phyloP scores from a whole-genome alignment of 495 filamentous ascomycete species.

The Stereocaulon alpinum region DNA sequence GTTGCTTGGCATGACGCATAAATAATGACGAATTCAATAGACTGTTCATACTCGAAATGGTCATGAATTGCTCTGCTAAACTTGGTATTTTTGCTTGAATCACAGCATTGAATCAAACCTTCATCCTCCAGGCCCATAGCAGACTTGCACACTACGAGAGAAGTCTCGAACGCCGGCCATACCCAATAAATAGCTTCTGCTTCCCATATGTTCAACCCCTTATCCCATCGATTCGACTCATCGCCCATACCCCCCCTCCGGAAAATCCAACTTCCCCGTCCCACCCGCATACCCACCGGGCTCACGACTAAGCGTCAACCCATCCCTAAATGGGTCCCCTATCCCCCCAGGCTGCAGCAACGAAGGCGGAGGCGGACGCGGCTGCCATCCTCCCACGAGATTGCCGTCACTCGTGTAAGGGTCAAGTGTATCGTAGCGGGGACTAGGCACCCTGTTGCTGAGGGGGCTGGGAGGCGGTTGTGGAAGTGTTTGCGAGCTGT shows the following conservation, averaged over 20 bases:
- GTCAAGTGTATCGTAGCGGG: not conserved
- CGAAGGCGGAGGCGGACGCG: not conserved
- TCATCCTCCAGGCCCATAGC: no score
- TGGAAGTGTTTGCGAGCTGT: not conserved
- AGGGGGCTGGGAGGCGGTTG: not conserved
- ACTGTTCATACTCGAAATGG: no score
- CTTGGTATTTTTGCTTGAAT: no score
- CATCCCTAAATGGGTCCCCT: conserved; percentile 10
- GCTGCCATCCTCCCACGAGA: not conserved
- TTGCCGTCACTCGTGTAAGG: not conserved
- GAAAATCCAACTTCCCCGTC: conserved; percentile 11
- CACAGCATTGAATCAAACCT: no score
- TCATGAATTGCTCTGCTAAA: no score
- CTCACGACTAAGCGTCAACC: conserved; percentile 10
- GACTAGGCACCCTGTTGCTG: not conserved
- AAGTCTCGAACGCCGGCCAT: not conserved
- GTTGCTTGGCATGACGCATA: no score
- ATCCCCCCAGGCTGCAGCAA: not conserved
- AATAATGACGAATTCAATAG: no score
- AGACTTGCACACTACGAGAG: no score
- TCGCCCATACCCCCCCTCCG: conserved; percentile 15
- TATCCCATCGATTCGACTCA: not conserved
- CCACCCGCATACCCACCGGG: conserved; percentile 15
- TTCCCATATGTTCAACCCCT: not conserved
- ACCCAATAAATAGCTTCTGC: no score